phyloP scores from a whole-genome alignment of 2,329 filamentous ascomycete genomes.

The Fusarium papillatum region DNA sequence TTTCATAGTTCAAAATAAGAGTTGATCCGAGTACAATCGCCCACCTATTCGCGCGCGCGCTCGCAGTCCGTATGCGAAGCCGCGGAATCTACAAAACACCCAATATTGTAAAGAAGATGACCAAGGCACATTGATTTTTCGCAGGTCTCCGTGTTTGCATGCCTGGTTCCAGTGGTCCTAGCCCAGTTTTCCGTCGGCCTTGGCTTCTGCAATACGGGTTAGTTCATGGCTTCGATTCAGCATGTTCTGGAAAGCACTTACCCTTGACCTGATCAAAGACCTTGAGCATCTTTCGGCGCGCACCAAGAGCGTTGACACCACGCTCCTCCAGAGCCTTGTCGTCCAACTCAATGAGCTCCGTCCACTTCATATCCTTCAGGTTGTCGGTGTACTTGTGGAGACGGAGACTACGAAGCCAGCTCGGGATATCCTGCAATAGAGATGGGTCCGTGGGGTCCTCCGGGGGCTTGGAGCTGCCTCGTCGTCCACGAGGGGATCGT shows the following conservation, averaged over 20 bases:
- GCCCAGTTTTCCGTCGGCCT: conserved; percentile 78
- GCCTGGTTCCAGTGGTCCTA: conserved; percentile 46
- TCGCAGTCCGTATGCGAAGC: conserved; percentile 14
- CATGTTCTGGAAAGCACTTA: conserved; percentile 49
- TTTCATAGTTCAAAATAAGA: conserved; percentile 26
- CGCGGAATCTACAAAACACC: conserved; percentile 12
- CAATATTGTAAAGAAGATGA: conserved; percentile 10
- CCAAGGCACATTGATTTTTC: conserved; percentile 9
- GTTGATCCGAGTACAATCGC: conserved; percentile 15
- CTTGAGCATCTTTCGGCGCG: conserved; percentile 98
- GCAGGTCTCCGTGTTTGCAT: conserved; percentile 22
- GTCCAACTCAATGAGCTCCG: conserved; percentile 90
- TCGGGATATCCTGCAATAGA: conserved; percentile 93
- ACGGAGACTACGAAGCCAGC: conserved; percentile 93
- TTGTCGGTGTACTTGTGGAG: conserved; percentile 99
- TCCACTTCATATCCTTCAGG: conserved; percentile 97
- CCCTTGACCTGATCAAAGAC: conserved; percentile 97
- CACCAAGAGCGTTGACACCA: conserved; percentile 95
- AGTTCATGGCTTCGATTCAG: conserved; percentile 22
- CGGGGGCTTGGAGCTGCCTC: conserved; percentile 96
- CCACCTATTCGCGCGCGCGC: conserved; percentile 3
- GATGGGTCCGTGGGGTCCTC: conserved; percentile 96
- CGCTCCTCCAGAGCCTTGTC: conserved; percentile 94
- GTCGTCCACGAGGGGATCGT: conserved; percentile 89
- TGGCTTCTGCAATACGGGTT: conserved; percentile 69